A percentile compares a stretch with the other conserved stretches of the same genome.
These are phyloP conservation scores for Cyclospora cayetanensis DNA, from an alignment of 169 alveolate species.

Conservation along the genomic window DNA sequence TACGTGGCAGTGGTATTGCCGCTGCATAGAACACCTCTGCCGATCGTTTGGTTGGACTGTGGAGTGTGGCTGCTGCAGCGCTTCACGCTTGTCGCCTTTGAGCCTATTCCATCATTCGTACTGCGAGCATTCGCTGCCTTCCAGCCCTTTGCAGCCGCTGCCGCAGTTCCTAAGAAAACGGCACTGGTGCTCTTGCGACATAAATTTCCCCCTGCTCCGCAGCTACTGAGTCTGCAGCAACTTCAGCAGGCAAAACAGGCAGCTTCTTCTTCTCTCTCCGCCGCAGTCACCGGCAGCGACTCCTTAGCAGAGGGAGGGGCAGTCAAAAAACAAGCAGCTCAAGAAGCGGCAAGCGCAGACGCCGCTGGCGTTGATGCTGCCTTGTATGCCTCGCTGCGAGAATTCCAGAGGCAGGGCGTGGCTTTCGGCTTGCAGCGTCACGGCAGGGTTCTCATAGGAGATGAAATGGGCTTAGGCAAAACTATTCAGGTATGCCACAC, in stretches of 20 bases:
- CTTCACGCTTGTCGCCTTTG: not conserved
- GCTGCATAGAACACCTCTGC: not conserved
- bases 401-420: conserved; percentile 94
- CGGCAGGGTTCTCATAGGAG: conserved; percentile 96
- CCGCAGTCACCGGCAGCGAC: not conserved
- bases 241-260: not conserved
- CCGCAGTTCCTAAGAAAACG: not conserved
- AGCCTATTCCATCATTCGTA: conserved; percentile 10
- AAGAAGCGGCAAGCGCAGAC: not conserved
- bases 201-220: not conserved
- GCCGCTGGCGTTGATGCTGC: not conserved
- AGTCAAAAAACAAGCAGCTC: not conserved
- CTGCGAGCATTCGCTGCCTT: conserved; percentile 36
- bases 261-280: not conserved
- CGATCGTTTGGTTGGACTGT: not conserved
- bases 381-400: conserved; percentile 76
- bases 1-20: not conserved
- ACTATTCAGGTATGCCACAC: conserved; percentile 92
- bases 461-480: conserved; percentile 99
- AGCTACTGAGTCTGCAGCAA: not conserved
- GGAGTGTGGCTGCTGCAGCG: conserved; percentile 24
- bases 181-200: conserved; percentile 15
- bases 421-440: conserved; percentile 89
- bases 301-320: not conserved
- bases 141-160: not conserved